A percentile compares a stretch with the other conserved stretches of the same genome.
These are phyloP conservation scores for Mucor mucedo DNA, from an alignment of 371 early-diverging fungal genomes.

Conservation along the genomic window DNA sequence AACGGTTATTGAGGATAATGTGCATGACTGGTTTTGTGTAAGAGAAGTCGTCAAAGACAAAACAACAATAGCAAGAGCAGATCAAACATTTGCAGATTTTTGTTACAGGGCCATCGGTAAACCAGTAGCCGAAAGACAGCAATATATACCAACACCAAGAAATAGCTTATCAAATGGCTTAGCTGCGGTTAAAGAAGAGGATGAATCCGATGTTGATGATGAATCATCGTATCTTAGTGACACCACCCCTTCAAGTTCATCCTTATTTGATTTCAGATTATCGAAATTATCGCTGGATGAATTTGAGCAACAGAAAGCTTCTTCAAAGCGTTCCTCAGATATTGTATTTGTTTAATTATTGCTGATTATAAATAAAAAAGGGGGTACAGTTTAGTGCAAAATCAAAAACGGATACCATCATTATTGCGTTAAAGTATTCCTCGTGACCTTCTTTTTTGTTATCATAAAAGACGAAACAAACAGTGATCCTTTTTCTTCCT, in stretches of 20 bases:
- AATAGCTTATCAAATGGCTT: conserved; percentile 42
- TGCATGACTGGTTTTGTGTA: conserved; percentile 58
- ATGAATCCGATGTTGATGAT: conserved; percentile 7
- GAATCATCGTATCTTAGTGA: conserved; percentile 5
- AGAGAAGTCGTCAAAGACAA: conserved; percentile 56
- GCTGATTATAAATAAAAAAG: conserved; percentile 5
- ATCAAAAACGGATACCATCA: background rate
- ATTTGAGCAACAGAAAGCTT: conserved; percentile 5
- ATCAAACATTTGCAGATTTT: conserved; percentile 49
- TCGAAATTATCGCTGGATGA: conserved; percentile 15
- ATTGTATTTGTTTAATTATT: conserved; percentile 25
- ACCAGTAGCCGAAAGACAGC: background rate
- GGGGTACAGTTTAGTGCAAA: conserved; percentile 1
- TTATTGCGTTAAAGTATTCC: conserved; percentile 1
- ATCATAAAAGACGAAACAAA: background rate
- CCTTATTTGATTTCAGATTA: conserved; percentile 10
- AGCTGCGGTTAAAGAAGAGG: conserved; percentile 34
- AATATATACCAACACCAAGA: conserved; percentile 31
- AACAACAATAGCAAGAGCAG: conserved; percentile 36
- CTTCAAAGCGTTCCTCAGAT: conserved; percentile 20
- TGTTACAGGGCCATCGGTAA: conserved; percentile 31
- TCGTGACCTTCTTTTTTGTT: conserved; percentile 2
- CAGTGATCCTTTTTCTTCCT: conserved; percentile 3
- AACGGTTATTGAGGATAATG: conserved; percentile 45
- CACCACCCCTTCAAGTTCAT: conserved; percentile 10